These are phyloP conservation scores for Solanum corneliomulleri DNA, from an alignment of 257 asterid genomes.

Conservation along the genomic window DNA sequence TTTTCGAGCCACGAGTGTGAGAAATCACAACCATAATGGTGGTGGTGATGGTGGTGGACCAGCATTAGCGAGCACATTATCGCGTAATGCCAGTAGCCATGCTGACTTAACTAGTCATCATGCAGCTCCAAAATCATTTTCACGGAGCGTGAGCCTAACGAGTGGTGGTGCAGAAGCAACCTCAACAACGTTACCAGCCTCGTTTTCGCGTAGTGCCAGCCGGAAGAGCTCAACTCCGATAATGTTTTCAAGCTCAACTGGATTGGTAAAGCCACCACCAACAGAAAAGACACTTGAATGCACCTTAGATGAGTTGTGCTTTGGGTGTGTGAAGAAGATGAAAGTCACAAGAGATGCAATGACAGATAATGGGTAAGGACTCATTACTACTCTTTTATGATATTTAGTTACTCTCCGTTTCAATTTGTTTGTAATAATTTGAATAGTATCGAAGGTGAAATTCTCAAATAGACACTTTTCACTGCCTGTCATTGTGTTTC, in stretches of 20 bases:
- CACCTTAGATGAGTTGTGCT: constrained; percentile 72
- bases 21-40: background rate
- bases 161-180: constrained; percentile 3
- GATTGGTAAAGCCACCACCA: constrained; percentile 45
- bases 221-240: constrained; percentile 32
- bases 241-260: constrained; percentile 44
- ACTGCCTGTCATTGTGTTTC: background rate
- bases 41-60: background rate
- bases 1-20: constrained; percentile 21
- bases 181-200: background rate
- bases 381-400: background rate
- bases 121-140: constrained; percentile 10
- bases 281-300: constrained; percentile 51
- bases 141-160: constrained; percentile 20
- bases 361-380: constrained; percentile 34
- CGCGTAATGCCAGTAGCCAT: background rate
- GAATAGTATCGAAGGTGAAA: background rate
- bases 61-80: background rate
- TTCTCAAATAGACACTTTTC: background rate
- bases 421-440: background rate
- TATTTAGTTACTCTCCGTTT: background rate
- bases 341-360: constrained; percentile 35
- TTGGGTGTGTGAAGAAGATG: constrained; percentile 59
- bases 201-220: constrained; percentile 30
- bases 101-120: background rate